phyloP scores from a whole-genome alignment of 2,329 filamentous ascomycete species.

The Samsoniella hepiali region DNA sequence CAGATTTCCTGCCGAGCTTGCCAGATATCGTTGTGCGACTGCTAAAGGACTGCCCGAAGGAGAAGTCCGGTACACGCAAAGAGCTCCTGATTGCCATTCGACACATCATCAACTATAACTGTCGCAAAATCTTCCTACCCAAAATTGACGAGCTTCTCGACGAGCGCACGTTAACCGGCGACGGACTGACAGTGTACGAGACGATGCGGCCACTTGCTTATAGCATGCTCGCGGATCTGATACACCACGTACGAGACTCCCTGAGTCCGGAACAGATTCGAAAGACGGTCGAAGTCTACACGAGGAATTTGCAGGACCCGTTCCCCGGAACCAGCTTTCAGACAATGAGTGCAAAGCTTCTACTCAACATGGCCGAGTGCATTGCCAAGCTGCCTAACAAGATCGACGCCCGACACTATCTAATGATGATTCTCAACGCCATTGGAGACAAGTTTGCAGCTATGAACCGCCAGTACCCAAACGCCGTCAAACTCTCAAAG shows the following conservation, averaged over 20 bases:
- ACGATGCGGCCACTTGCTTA: constrained; percentile 94
- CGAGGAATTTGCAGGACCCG: constrained; percentile 89
- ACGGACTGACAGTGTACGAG: constrained; percentile 94
- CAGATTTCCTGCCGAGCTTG: constrained; percentile 80
- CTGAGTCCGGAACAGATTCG: constrained; percentile 87
- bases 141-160: constrained; percentile 96
- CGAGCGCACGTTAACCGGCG: constrained; percentile 88
- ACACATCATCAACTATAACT: constrained; percentile 99
- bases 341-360: constrained; percentile 96
- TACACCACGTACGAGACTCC: constrained; percentile 93
- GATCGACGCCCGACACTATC: constrained; percentile 86
- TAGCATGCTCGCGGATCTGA: constrained; percentile 96
- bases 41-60: constrained; percentile 87
- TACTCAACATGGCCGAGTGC: constrained; percentile 97
- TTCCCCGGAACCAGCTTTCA: constrained; percentile 98
- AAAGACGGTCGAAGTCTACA: constrained; percentile 95
- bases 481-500: constrained; percentile 89
- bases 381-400: constrained; percentile 94
- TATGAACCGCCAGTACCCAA: constrained; percentile 95
- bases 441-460: constrained; percentile 97
- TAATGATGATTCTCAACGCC: constrained; percentile 96
- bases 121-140: constrained; percentile 86
- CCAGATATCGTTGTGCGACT: constrained; percentile 88
- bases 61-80: constrained; percentile 90
- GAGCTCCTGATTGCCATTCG: constrained; percentile 94